phyloP scores from a whole-genome alignment of 2,329 filamentous ascomycete species.

The Claviceps sorghi region DNA sequence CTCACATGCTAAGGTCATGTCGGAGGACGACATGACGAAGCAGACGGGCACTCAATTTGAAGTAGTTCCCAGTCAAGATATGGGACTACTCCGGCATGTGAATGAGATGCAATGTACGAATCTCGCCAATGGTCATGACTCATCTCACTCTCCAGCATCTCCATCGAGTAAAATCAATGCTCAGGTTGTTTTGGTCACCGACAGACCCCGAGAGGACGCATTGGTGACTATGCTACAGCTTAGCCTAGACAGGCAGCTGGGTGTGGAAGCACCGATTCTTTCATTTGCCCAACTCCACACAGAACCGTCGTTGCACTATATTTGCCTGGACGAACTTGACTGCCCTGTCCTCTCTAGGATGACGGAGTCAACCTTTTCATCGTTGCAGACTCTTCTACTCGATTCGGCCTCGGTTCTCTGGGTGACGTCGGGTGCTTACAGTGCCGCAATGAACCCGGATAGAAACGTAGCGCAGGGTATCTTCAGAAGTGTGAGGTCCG shows the following conservation, averaged over 20 bases:
- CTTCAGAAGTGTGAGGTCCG: conserved; percentile 30
- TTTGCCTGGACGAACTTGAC: conserved; percentile 31
- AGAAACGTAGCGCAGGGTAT: conserved; percentile 31
- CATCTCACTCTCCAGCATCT: neutral
- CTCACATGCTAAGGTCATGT: neutral
- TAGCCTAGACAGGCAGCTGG: conserved; percentile 4
- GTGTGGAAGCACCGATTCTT: conserved; percentile 8
- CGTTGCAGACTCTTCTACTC: conserved; percentile 21
- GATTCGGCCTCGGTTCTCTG: conserved; percentile 23
- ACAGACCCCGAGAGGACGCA: conserved; percentile 8
- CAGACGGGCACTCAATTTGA: neutral
- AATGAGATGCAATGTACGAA: neutral
- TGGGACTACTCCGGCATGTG: too few species aligned
- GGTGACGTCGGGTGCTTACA: conserved; percentile 25
- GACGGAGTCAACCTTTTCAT: conserved; percentile 22
- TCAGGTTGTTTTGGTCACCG: conserved; percentile 13
- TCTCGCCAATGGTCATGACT: neutral
- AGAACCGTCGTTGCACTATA: conserved; percentile 13
- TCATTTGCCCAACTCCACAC: conserved; percentile 8
- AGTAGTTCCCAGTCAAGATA: neutral
- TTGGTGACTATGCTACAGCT: conserved; percentile 10
- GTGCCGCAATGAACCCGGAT: conserved; percentile 20
- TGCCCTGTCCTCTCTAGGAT: conserved; percentile 26
- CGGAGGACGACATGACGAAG: neutral
- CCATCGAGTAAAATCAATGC: too few species aligned